Conservation (phyloP, 306 rosid species). For the Cotoneaster glaucophyllus region DNA sequence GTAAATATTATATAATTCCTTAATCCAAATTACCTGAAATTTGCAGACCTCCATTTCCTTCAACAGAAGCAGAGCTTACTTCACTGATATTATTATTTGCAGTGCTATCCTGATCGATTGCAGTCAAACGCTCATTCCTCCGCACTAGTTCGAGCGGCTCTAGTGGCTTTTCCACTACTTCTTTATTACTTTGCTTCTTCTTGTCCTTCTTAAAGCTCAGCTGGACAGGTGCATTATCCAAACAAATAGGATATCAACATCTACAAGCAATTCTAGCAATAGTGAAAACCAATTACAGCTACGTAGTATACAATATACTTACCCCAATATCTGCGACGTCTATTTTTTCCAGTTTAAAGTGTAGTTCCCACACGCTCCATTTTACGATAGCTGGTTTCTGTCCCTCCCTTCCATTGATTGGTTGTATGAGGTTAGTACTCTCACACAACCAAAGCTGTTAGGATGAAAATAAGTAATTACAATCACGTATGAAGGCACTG, state of each 20-base stretch:
- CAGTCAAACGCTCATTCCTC: no score
- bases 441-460: neutral
- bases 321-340: neutral
- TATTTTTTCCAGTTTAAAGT: neutral
- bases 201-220: neutral
- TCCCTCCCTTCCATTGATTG: slow-evolving; percentile 2
- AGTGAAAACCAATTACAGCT: neutral
- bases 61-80: neutral
- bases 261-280: neutral
- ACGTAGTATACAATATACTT: neutral
- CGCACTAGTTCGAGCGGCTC: neutral
- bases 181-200: neutral
- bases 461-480: neutral
- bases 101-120: neutral
- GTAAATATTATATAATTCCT: neutral
- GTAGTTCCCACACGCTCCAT: neutral
- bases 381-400: neutral
- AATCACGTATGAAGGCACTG: no score
- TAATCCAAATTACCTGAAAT: neutral
- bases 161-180: neutral
- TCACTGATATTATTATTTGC: neutral
- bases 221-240: neutral
- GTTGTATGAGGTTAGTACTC: neutral
- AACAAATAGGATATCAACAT: neutral
- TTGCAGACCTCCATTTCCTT: no score